Base-by-base conservation (phyloP, 2,329 filamentous ascomycete genomes). In the Eutypella sp. region DNA sequence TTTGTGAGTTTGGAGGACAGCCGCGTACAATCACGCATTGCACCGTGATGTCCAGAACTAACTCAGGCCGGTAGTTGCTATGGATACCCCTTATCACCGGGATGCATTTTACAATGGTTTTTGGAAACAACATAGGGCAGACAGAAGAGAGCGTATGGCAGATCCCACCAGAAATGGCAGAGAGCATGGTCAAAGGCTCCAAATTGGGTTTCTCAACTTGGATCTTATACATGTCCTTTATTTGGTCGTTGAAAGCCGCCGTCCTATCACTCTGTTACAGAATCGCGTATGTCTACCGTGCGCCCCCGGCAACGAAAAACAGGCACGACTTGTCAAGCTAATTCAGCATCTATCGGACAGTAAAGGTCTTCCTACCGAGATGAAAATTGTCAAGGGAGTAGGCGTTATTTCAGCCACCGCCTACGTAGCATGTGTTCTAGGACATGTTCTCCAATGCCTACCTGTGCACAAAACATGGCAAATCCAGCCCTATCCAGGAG, bases 381-480 rank as follows among this genome's bases (percentile, higher is more conserved):
- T 23, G n/a, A 29, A 40, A 5, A 39, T 39, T 15, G 38, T 45
- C 20, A 48, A 42, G 23, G 22, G 20, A 4, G 40, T 45, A 13
- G 25, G 22, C 4, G 31, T 31, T 15, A 41, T 41, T 33, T 39
- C 42, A 8, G 24, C 13, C 7, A 16, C 29, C n/a, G 27, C 37
- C 13, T 45, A 42, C n/a, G 2, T 48, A 16, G 40, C 20, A 5
- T 45, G 20, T 22, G 18, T 39, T 13, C 24, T 45, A 15, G 37
- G 22, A 15, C 38, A 48, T 16, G 29, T 46, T 13, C 27, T 38
- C 31, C 33, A 41, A 25, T 48, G 43, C 23, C 39, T 48, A 15
- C 46, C 46, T 15, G 33, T 46, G 13, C n/a, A 25, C n/a, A 41
- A 36, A 20, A 45, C 31, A 10, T 48, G 42, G 46, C 42, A 48